Base-by-base conservation (phyloP, 2,329 filamentous ascomycete species). In the Claviceps citrina region DNA sequence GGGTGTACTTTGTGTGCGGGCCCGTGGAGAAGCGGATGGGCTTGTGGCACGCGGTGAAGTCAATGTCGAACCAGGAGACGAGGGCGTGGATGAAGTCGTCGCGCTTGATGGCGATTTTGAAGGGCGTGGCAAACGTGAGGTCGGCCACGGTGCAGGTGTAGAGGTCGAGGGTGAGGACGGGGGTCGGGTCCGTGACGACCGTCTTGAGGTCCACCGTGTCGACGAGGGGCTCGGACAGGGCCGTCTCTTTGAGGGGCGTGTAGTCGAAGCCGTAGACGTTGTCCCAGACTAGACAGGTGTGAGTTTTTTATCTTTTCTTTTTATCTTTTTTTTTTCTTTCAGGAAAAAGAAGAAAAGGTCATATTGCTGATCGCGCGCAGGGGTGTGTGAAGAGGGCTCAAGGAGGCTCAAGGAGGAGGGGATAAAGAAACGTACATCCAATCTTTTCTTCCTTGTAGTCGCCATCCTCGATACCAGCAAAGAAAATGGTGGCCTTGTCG, bases 391-490 rank as follows among this genome's bases (percentile, higher is more conserved):
- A n/a, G n/a, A n/a, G n/a, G n/a, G n/a, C n/a, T n/a, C n/a, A n/a
- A n/a, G n/a, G n/a, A n/a, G n/a, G n/a, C n/a, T n/a, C n/a, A n/a
- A n/a, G n/a, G n/a, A n/a, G n/a, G n/a, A n/a, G n/a, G n/a, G n/a
- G n/a, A n/a, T n/a, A n/a, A n/a, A n/a, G n/a, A n/a, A 37, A 65
- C 85, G 68, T 63, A 96, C 89, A 98, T 64, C 87, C 89, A 56
- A 98, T 98, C 74, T 98, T 98, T 70, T 98, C 91, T 48, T 96
- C 89, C 73, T 96, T 96, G 76, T 98, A 98, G 47, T 98, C 91
- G 49, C 91, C 91, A 57, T 98, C 91, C 68, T 98, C 91, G 47
- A 98, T 98, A 56, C 83, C 91, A 44, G 86, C 91, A 61, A 93
- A 78, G 65, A 86, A 95, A 61, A 98, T 94, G 53, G 85, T 95